Evolutionary conservation across 2,329 filamentous ascomycete genomes (phyloP).

Genomic region (Penicillium sp.): DNA sequence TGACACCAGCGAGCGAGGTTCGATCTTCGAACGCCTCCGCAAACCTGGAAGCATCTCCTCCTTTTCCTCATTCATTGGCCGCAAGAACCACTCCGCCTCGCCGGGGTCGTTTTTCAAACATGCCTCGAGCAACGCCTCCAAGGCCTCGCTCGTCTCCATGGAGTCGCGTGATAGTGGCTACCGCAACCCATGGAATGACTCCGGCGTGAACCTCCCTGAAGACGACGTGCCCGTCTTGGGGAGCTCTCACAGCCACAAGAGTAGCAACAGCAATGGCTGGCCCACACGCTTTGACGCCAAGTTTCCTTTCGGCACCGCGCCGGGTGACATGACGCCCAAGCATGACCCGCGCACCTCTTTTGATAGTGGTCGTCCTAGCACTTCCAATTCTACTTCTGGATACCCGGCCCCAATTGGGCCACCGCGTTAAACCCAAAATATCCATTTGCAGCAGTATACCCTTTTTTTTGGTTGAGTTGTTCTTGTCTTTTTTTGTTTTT

Average conservation of each 20-base stretch:
- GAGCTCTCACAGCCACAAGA: conserved; percentile 60
- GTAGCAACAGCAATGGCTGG: conserved; percentile 60
- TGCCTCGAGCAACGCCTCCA: conserved; percentile 84
- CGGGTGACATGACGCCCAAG: conserved; percentile 79
- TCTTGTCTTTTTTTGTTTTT: conserved; percentile 35
- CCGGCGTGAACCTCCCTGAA: conserved; percentile 88
- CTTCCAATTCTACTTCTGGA: conserved; percentile 96
- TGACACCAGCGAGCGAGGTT: conserved; percentile 75
- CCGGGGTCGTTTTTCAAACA: conserved; percentile 88
- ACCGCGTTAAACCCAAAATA: conserved; percentile 70
- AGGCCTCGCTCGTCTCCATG: conserved; percentile 92
- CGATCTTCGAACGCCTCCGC: conserved; percentile 84
- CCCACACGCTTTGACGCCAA: conserved; percentile 59
- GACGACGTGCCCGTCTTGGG: conserved; percentile 64
- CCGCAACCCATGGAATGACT: conserved; percentile 97
- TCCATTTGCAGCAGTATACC: conserved; percentile 49
- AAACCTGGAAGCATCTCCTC: conserved; percentile 94
- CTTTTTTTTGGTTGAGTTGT: conserved; percentile 41
- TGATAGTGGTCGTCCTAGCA: conserved; percentile 88
- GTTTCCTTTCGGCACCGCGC: conserved; percentile 61
- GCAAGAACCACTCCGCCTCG: conserved; percentile 89
- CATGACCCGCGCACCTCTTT: conserved; percentile 81
- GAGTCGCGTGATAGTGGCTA: conserved; percentile 94
- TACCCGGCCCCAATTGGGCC: conserved; percentile 90
- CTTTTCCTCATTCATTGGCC: conserved; percentile 92